Evolutionary conservation across 2,329 filamentous ascomycete species (phyloP).

Genomic region (Beauveria pseudobassiana): DNA sequence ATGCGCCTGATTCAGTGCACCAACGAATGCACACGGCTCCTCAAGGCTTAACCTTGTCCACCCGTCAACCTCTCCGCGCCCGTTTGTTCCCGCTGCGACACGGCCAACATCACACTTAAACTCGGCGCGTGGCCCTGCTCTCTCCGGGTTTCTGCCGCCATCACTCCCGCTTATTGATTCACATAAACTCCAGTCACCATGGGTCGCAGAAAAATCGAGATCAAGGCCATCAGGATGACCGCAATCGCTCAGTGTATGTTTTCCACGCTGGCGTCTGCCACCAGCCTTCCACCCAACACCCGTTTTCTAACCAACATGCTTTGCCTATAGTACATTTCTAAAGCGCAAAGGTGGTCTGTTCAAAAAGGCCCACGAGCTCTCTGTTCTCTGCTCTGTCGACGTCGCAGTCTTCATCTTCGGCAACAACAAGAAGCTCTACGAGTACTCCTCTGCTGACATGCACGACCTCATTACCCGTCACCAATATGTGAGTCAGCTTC

Average conservation of each 20-base stretch:
- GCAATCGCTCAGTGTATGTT: slow-evolving; percentile 92
- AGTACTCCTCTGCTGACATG: slow-evolving; percentile 94
- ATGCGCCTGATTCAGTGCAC: background rate
- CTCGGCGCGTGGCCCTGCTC: background rate
- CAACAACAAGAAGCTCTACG: slow-evolving; percentile 97
- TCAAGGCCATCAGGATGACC: slow-evolving; percentile 98
- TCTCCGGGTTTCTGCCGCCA: background rate
- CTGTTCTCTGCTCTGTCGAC: slow-evolving; percentile 95
- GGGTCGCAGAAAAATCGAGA: slow-evolving; percentile 99
- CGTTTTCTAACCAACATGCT: slow-evolving; percentile 10
- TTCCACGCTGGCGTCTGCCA: background rate
- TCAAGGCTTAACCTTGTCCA: background rate
- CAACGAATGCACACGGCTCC: background rate
- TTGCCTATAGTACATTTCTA: slow-evolving; percentile 71
- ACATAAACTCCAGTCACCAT: slow-evolving; percentile 40
- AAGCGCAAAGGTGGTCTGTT: slow-evolving; percentile 98
- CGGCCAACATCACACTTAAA: background rate
- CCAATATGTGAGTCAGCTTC: slow-evolving; percentile 65
- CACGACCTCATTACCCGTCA: slow-evolving; percentile 81
- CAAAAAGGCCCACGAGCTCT: slow-evolving; percentile 98
- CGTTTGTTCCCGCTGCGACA: background rate
- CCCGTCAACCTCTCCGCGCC: background rate
- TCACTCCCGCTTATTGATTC: slow-evolving; percentile 7
- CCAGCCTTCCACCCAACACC: background rate
- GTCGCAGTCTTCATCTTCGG: slow-evolving; percentile 98